A percentile compares a stretch with the other conserved stretches of the same genome.
phyloP scores from a whole-genome alignment of 208 protist genomes.

The Naegleria lovaniensis region DNA sequence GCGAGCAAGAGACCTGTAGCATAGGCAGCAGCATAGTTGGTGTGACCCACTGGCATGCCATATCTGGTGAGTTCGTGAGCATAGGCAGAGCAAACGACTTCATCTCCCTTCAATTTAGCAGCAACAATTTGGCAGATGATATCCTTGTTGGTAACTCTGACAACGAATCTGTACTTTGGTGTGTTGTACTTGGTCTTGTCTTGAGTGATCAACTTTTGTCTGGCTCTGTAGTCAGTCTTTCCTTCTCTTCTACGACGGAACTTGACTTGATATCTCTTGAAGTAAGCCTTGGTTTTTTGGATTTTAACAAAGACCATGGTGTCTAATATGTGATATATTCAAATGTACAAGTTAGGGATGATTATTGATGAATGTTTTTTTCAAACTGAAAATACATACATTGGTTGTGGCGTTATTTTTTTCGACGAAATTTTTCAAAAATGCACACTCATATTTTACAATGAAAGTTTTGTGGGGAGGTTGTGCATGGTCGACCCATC shows the following conservation, averaged over 20 bases:
- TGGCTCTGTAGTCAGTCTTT: slow-evolving; percentile 97
- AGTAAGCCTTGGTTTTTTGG: slow-evolving; percentile 73
- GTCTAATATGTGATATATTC: background rate
- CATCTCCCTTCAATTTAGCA: slow-evolving; percentile 88
- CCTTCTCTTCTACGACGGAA: slow-evolving; percentile 93
- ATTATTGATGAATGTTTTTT: too few species aligned
- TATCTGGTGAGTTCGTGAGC: slow-evolving; percentile 92
- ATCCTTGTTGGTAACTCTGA: slow-evolving; percentile 93
- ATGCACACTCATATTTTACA: background rate
- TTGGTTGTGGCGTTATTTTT: background rate
- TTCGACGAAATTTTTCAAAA: background rate
- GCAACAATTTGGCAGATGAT: slow-evolving; percentile 93
- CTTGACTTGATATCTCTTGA: slow-evolving; percentile 97
- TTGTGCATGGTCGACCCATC: background rate
- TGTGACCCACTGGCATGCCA: slow-evolving; percentile 90
- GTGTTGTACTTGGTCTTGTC: slow-evolving; percentile 98
- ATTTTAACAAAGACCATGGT: slow-evolving; percentile 33
- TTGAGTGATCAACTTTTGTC: slow-evolving; percentile 89
- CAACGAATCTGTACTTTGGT: slow-evolving; percentile 96
- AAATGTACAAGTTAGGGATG: too few species aligned
- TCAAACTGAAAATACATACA: too few species aligned
- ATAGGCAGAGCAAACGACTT: slow-evolving; percentile 87
- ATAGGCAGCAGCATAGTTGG: slow-evolving; percentile 96
- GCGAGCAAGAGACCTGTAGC: slow-evolving; percentile 93
- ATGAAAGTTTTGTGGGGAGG: background rate